A percentile compares a stretch with the other conserved stretches of the same genome.
Evolutionary conservation across 2,329 filamentous ascomycete species (phyloP).

Genomic region (Pseudocercospora musae): DNA sequence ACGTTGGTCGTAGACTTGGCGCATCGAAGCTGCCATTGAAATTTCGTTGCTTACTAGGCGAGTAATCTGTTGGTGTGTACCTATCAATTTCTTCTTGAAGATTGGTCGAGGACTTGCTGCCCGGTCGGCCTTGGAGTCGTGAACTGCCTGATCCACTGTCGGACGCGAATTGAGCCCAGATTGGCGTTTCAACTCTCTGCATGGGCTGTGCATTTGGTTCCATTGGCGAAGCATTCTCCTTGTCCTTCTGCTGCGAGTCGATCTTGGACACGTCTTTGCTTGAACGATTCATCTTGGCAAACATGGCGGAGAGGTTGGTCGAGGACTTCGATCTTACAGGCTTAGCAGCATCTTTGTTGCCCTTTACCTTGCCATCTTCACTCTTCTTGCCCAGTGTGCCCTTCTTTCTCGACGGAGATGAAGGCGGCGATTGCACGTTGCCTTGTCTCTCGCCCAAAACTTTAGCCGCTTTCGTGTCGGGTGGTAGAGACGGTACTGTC

Average conservation of each 20-base stretch:
- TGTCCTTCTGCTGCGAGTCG: conserved; percentile 57
- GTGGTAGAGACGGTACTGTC: conserved; percentile 45
- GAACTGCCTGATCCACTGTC: conserved; percentile 28
- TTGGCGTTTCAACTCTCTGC: conserved; percentile 56
- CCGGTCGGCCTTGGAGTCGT: conserved; percentile 47
- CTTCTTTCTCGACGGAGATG: conserved; percentile 30
- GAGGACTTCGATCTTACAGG: conserved; percentile 70
- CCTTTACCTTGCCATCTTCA: conserved; percentile 42
- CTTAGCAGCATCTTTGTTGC: conserved; percentile 41
- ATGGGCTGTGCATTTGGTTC: conserved; percentile 42
- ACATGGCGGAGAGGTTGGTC: conserved; percentile 73
- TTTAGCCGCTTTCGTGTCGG: conserved; percentile 40
- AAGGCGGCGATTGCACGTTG: conserved; percentile 33
- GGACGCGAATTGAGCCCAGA: conserved; percentile 72
- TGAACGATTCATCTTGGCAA: conserved; percentile 68
- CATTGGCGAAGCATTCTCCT: conserved; percentile 74
- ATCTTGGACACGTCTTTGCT: conserved; percentile 59
- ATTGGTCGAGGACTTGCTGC: conserved; percentile 41
- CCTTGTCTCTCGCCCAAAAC: conserved; percentile 32
- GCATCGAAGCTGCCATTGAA: conserved; percentile 40
- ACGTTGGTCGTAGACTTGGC: conserved; percentile 48
- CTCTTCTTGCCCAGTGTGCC: conserved; percentile 19
- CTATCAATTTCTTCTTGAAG: conserved; percentile 55
- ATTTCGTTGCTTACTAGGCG: conserved; percentile 60
- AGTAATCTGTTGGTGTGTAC: conserved; percentile 60